phyloP scores from a whole-genome alignment of 768 basidiomycete species.

The Termitomyces sp. region DNA sequence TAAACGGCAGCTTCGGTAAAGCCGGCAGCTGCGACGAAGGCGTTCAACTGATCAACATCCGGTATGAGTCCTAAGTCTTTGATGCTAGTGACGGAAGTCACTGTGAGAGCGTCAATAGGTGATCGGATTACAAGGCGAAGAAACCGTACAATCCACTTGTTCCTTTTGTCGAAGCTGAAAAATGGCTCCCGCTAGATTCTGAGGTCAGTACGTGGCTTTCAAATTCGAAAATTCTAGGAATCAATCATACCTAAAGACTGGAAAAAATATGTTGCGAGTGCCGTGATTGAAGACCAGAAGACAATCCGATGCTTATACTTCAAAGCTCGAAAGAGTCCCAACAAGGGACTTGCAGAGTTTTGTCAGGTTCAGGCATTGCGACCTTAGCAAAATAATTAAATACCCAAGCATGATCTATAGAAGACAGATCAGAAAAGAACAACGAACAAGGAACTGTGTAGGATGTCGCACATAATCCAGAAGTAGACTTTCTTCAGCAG shows the following conservation, averaged over 20 bases:
- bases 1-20: slow-evolving; percentile 46
- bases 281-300: slow-evolving; percentile 50
- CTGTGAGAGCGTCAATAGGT: slow-evolving; percentile 23
- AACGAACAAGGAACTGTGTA: background rate
- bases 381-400: slow-evolving; percentile 3
- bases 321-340: slow-evolving; percentile 42
- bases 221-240: slow-evolving; percentile 22
- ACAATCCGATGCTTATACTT: slow-evolving; percentile 56
- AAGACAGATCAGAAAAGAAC: background rate
- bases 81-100: slow-evolving; percentile 37
- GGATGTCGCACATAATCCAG: slow-evolving; percentile 56
- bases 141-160: slow-evolving; percentile 22
- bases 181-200: slow-evolving; percentile 37
- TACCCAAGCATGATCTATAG: slow-evolving; percentile 46
- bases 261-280: slow-evolving; percentile 42
- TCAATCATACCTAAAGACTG: slow-evolving; percentile 55
- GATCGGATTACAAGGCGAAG: background rate
- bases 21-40: slow-evolving; percentile 62
- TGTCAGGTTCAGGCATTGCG: background rate
- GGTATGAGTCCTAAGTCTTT: slow-evolving; percentile 45
- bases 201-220: slow-evolving; percentile 4
- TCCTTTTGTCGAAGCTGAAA: slow-evolving; percentile 35
- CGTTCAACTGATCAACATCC: slow-evolving; percentile 42
- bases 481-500: slow-evolving; percentile 59
- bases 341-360: slow-evolving; percentile 37